These are phyloP conservation scores for Pichia sp. DNA, from an alignment of 1,139 yeast genomes.

Conservation along the genomic window DNA sequence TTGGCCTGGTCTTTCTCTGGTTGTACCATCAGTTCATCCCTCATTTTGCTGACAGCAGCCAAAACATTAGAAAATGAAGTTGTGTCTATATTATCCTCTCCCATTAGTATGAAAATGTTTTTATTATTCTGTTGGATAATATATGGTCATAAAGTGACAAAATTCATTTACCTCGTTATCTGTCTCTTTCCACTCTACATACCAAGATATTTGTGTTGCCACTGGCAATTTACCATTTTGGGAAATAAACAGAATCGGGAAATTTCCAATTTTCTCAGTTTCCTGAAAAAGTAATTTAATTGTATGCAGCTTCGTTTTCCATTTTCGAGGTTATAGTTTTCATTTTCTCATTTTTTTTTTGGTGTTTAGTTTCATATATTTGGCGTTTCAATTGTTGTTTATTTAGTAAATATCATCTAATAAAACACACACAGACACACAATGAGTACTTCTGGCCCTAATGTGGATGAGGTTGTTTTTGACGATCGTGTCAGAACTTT, in stretches of 20 bases:
- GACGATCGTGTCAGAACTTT: slow-evolving; percentile 82
- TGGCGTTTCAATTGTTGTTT: too few relatives aligned
- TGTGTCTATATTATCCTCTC: slow-evolving; percentile 32
- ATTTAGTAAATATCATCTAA: too few relatives aligned
- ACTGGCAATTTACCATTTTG: too few relatives aligned
- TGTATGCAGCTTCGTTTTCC: background rate
- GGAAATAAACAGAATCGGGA: too few relatives aligned
- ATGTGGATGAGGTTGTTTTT: slow-evolving; percentile 27
- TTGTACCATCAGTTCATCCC: slow-evolving; percentile 19
- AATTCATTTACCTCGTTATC: too few relatives aligned
- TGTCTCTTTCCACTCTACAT: too few relatives aligned
- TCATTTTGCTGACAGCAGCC: slow-evolving; percentile 53
- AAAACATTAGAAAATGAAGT: slow-evolving; percentile 60
- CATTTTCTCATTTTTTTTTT: too few relatives aligned
- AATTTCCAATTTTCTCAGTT: background rate
- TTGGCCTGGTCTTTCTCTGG: background rate
- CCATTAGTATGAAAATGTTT: background rate
- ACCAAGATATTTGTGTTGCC: too few relatives aligned
- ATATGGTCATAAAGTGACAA: too few relatives aligned
- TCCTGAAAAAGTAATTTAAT: slow-evolving; percentile 9
- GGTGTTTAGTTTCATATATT: background rate
- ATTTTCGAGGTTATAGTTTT: too few relatives aligned
- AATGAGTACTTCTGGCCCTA: background rate
- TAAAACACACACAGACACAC: background rate
- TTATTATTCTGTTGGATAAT: background rate